phyloP scores from a whole-genome alignment of 352 stramenopile species.

The Pythium myriotylum region DNA sequence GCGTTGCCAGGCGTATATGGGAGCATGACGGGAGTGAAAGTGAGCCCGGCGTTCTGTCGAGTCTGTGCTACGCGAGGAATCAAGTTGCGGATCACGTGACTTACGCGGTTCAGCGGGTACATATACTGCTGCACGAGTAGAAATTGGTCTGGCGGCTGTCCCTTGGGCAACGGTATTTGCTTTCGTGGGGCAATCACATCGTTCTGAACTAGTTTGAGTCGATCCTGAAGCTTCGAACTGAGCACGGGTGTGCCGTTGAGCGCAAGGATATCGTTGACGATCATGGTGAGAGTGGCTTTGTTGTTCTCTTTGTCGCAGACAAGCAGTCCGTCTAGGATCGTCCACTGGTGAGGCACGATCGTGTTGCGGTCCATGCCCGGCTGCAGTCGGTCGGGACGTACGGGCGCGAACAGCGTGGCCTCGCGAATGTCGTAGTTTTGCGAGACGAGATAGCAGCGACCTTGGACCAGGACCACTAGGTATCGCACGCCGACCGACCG shows the following conservation, averaged over 20 bases:
- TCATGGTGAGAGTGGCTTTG: conserved; percentile 74
- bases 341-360: conserved; percentile 85
- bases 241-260: conserved; percentile 86
- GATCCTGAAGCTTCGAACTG: conserved; percentile 83
- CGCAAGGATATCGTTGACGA: conserved; percentile 85
- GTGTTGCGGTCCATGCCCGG: conserved; percentile 71
- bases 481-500: conserved; percentile 79
- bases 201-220: conserved; percentile 89
- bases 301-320: conserved; percentile 79
- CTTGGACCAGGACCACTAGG: conserved; percentile 74
- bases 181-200: conserved; percentile 86
- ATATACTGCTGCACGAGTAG: conserved; percentile 85
- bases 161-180: conserved; percentile 71
- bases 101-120: conserved; percentile 77
- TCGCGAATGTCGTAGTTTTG: conserved; percentile 87
- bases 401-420: conserved; percentile 72
- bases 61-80: conserved; percentile 71
- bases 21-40: conserved; percentile 79
- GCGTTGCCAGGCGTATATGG: conserved; percentile 78
- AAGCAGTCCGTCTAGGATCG: conserved; percentile 82
- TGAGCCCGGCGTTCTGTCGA: conserved; percentile 74
- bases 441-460: conserved; percentile 80
- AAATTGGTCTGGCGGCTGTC: conserved; percentile 78
- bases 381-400: conserved; percentile 76
- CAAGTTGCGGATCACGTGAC: conserved; percentile 78